Conservation (phyloP, 2,329 filamentous ascomycete species). For the Sarocladium oryzae region DNA sequence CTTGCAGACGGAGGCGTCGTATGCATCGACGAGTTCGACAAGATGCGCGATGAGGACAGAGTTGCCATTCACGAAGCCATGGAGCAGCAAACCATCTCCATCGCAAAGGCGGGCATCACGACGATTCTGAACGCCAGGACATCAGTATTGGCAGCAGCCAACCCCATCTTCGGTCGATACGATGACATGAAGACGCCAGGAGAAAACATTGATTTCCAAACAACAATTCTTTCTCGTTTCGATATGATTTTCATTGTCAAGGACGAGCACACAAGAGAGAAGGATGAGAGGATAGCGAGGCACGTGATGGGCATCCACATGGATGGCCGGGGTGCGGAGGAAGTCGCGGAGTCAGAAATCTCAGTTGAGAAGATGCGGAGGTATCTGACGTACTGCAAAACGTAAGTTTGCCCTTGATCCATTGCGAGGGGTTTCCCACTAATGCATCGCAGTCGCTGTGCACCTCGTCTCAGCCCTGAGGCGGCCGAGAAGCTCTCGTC, state of each 20-base stretch:
- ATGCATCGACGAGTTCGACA: slow-evolving; percentile 99
- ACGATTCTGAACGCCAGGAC: slow-evolving; percentile 96
- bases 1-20: slow-evolving; percentile 94
- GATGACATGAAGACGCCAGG: slow-evolving; percentile 96
- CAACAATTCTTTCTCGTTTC: slow-evolving; percentile 94
- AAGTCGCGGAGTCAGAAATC: slow-evolving; percentile 80
- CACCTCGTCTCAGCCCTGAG: slow-evolving; percentile 81
- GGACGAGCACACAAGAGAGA: slow-evolving; percentile 83
- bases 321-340: slow-evolving; percentile 76
- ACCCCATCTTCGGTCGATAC: slow-evolving; percentile 95
- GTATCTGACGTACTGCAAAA: slow-evolving; percentile 95
- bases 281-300: slow-evolving; percentile 88
- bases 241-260: slow-evolving; percentile 99
- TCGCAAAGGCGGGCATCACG: slow-evolving; percentile 96
- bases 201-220: slow-evolving; percentile 99
- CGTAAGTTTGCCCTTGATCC: slow-evolving; percentile 54
- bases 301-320: slow-evolving; percentile 98
- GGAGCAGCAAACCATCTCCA: slow-evolving; percentile 99
- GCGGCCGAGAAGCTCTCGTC: slow-evolving; percentile 94
- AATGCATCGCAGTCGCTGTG: slow-evolving; percentile 62
- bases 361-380: slow-evolving; percentile 95
- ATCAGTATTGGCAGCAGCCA: slow-evolving; percentile 89
- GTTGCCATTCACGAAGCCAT: slow-evolving; percentile 99
- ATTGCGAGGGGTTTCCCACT: background rate
- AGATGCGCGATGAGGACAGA: slow-evolving; percentile 97